phyloP scores from a whole-genome alignment of 2,329 filamentous ascomycete genomes.

The Trichoderma harzianum region DNA sequence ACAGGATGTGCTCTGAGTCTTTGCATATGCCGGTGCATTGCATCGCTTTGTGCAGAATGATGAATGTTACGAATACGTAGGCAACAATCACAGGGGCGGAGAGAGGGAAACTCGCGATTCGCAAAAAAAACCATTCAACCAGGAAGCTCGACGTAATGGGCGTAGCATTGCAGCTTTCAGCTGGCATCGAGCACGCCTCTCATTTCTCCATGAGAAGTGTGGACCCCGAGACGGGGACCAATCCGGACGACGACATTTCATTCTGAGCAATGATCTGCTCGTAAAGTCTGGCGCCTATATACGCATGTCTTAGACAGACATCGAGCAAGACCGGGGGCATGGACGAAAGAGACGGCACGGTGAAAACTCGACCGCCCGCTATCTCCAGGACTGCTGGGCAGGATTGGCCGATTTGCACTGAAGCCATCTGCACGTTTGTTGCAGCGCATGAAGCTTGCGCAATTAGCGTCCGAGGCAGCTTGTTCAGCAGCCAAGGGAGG shows the following conservation, averaged over 20 bases:
- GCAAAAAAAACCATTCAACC: neutral
- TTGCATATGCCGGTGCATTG: neutral
- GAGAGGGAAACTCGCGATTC: neutral
- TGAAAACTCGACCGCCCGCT: neutral
- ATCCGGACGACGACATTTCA: neutral
- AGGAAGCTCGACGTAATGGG: conserved; percentile 29
- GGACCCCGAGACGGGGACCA: conserved; percentile 8
- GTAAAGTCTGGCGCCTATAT: conserved; percentile 10
- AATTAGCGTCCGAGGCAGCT: neutral
- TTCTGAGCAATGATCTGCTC: conserved; percentile 14
- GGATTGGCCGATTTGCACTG: conserved; percentile 14
- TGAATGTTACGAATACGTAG: neutral
- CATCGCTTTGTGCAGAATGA: neutral
- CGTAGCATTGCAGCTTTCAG: conserved; percentile 18
- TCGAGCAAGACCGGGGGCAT: conserved; percentile 3
- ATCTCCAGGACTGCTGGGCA: conserved; percentile 7
- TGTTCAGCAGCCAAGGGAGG: neutral
- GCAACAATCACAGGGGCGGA: neutral
- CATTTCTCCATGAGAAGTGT: conserved; percentile 10
- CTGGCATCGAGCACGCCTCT: conserved; percentile 19
- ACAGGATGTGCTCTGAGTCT: neutral
- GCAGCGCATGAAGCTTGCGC: conserved; percentile 11
- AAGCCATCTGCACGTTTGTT: conserved; percentile 9
- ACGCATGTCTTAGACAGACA: conserved; percentile 16
- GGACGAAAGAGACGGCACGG: conserved; percentile 2